phyloP scores from a whole-genome alignment of 345 rosid species.

The Tarenaya hassleriana region DNA sequence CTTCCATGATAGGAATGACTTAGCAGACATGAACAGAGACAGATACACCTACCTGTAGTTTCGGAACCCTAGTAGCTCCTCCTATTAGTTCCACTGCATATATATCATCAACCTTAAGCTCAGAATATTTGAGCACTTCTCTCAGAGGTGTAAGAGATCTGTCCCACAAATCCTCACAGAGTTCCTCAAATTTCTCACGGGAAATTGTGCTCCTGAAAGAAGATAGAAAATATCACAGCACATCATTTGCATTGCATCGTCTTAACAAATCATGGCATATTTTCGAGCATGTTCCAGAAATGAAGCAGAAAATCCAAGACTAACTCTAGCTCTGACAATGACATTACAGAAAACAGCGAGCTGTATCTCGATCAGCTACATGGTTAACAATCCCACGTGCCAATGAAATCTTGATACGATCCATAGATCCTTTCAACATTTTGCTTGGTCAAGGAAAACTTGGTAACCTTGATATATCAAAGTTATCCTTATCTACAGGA shows the following conservation, averaged over 20 bases:
- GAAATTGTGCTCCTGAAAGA: conserved; percentile 79
- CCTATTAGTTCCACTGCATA: conserved; percentile 92
- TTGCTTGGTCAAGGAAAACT: conserved; percentile 6
- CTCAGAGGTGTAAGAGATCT: conserved; percentile 71
- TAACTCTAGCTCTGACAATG: not conserved
- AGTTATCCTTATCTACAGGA: not conserved
- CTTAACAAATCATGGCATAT: not conserved
- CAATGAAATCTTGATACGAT: too few species aligned
- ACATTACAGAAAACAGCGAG: not conserved
- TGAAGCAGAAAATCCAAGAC: not conserved
- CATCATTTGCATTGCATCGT: not conserved
- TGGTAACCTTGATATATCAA: not conserved
- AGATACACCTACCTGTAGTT: conserved; percentile 71
- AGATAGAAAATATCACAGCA: conserved; percentile 9
- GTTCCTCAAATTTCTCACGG: conserved; percentile 96
- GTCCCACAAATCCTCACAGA: conserved; percentile 90
- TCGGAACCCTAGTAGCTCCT: conserved; percentile 98
- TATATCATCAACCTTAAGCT: conserved; percentile 65
- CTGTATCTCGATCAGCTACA: not conserved
- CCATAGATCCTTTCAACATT: not conserved
- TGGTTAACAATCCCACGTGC: not conserved
- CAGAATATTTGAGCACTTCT: conserved; percentile 74
- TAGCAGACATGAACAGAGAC: conserved; percentile 7
- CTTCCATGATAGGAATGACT: too few species aligned
- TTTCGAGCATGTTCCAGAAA: not conserved